Evolutionary conservation across 306 rosid species (phyloP).

Genomic region (Abrus precatorius): DNA sequence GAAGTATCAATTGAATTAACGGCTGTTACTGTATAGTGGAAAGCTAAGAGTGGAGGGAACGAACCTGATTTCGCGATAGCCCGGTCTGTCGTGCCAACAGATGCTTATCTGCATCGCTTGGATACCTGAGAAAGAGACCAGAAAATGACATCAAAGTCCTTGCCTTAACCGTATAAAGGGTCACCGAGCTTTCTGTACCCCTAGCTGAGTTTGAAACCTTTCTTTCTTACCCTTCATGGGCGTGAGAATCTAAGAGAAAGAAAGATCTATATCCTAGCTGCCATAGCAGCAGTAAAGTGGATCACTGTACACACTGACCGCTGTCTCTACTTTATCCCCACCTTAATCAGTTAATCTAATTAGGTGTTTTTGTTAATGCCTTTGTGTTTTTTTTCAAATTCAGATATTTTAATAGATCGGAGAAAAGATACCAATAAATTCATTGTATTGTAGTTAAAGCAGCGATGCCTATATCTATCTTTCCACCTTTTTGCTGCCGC

Average conservation of each 20-base stretch:
- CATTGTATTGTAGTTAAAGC: constrained; percentile 40
- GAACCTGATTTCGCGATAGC: constrained; percentile 91
- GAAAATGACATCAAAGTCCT: constrained; percentile 78
- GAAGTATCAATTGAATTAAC: background rate
- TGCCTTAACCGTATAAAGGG: constrained; percentile 59
- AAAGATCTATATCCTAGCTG: constrained; percentile 58
- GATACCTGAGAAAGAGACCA: constrained; percentile 94
- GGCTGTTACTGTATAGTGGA: background rate
- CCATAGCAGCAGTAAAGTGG: constrained; percentile 51
- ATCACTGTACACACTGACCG: constrained; percentile 55
- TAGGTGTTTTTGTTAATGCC: background rate
- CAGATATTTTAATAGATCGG: background rate
- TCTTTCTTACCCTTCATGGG: constrained; percentile 63
- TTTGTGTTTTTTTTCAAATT: background rate
- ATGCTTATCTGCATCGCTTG: constrained; percentile 98
- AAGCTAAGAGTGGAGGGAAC: constrained; percentile 37
- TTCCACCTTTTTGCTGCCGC: constrained; percentile 58
- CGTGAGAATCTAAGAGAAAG: constrained; percentile 78
- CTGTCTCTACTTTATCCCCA: constrained; percentile 42
- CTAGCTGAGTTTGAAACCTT: constrained; percentile 48
- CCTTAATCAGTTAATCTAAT: constrained; percentile 41
- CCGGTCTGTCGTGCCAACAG: constrained; percentile 95
- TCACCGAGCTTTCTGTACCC: constrained; percentile 62
- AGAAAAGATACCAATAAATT: constrained; percentile 41
- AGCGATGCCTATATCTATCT: constrained; percentile 32